Evolutionary conservation across 2,329 filamentous ascomycete genomes (phyloP).

Genomic region (Diaporthe citrichinensis): DNA sequence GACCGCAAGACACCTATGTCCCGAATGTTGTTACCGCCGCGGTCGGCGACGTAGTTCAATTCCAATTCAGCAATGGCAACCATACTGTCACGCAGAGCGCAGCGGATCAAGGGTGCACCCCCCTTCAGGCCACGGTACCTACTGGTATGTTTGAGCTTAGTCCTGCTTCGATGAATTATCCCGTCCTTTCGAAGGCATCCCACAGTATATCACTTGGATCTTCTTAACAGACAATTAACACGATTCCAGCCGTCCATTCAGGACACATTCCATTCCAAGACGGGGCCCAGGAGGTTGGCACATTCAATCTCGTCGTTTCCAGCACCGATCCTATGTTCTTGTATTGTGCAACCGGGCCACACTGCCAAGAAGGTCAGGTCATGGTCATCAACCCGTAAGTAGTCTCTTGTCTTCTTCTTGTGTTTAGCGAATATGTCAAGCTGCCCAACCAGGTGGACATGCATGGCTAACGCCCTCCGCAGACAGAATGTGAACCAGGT

Average conservation of each 20-base stretch:
- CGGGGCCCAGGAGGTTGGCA: slow-evolving; percentile 55
- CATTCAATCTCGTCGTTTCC: slow-evolving; percentile 63
- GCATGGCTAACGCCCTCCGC: not conserved
- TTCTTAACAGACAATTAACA: not conserved
- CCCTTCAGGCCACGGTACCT: slow-evolving; percentile 50
- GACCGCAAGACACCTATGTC: slow-evolving; percentile 41
- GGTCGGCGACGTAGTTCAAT: slow-evolving; percentile 45
- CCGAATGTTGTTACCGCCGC: slow-evolving; percentile 42
- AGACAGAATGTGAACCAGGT: slow-evolving; percentile 32
- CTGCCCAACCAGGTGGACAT: not conserved
- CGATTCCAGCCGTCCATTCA: slow-evolving; percentile 52
- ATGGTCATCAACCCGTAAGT: slow-evolving; percentile 60
- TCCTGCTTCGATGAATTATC: too few species aligned
- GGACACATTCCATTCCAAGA: slow-evolving; percentile 57
- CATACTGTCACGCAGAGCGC: slow-evolving; percentile 55
- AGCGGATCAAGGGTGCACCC: slow-evolving; percentile 54
- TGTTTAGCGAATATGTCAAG: too few species aligned
- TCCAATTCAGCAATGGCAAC: slow-evolving; percentile 47
- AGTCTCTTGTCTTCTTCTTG: not conserved
- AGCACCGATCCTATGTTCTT: slow-evolving; percentile 62
- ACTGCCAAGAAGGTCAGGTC: slow-evolving; percentile 66
- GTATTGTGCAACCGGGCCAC: slow-evolving; percentile 64
- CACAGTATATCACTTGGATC: too few species aligned
- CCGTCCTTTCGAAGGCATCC: not conserved
- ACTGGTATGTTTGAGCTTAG: not conserved